Conservation (phyloP, 1,284 basidiomycete species). For the Exsudoporus floridanus region DNA sequence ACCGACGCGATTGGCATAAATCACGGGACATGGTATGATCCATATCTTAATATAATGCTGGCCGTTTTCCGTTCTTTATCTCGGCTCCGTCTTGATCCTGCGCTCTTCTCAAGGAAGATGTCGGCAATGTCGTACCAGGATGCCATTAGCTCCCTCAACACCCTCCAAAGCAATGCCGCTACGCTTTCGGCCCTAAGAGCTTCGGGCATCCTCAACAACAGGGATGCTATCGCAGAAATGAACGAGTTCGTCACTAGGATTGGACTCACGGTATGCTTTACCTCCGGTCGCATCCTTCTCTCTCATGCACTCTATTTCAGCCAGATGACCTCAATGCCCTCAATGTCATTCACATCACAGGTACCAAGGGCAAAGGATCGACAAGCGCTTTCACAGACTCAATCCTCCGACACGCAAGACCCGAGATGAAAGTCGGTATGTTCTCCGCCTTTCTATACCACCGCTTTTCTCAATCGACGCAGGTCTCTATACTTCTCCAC, state of each 20-base stretch:
- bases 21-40: slow-evolving; percentile 1
- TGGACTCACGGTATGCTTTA: slow-evolving; percentile 70
- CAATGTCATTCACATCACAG: slow-evolving; percentile 96
- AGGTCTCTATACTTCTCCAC: slow-evolving; percentile 97
- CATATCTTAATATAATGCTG: slow-evolving; percentile 1
- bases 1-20: slow-evolving; percentile 3
- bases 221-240: slow-evolving; percentile 85
- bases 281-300: slow-evolving; percentile 3
- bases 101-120: slow-evolving; percentile 40
- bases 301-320: slow-evolving; percentile 16
- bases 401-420: slow-evolving; percentile 61
- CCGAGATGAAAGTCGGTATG: slow-evolving; percentile 72
- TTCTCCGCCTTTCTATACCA: neutral
- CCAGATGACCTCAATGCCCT: slow-evolving; percentile 78
- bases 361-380: slow-evolving; percentile 98
- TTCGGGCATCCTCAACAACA: slow-evolving; percentile 67
- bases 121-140: slow-evolving; percentile 61
- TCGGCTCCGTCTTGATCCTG: slow-evolving; percentile 2
- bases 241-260: slow-evolving; percentile 86
- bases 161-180: slow-evolving; percentile 93
- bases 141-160: slow-evolving; percentile 86
- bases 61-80: slow-evolving; percentile 19
- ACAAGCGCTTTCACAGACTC: slow-evolving; percentile 91
- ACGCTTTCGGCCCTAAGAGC: slow-evolving; percentile 83
- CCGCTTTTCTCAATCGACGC: slow-evolving; percentile 4